Base-by-base conservation (phyloP, 768 basidiomycete species). In the Leccinum olivaceopallidum region DNA sequence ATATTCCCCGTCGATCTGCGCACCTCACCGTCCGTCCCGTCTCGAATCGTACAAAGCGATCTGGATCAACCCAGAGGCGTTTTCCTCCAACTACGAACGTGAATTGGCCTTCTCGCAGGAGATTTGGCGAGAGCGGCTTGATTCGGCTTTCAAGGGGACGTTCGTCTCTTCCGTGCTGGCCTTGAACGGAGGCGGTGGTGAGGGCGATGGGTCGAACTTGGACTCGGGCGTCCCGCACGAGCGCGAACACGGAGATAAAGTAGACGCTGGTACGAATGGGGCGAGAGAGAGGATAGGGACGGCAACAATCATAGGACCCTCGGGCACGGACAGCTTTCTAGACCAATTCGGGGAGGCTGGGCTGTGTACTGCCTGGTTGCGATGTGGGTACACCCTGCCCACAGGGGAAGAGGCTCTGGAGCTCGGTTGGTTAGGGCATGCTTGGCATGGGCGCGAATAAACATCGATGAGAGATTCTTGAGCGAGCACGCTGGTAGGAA, bases 341-440 rank as follows among this genome's bases (percentile, higher is more conserved):
- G 63, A 37, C 13, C 63, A 64, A 3, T 53, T 74, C 55, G 34
- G 55, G 47, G 60, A 62, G 24, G 65, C 60, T 0, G 66, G 66
- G 0, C 22, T 68, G 55, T 60, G 12, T 69, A 75, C 16, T 58
- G 56, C 14, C 24, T 73, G 13, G 69, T 5, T 47, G 65, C 44
- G n/a, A 65, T 71, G 68, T 73, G 70, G 73, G 68, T 71, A 5
- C 65, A 66, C 32, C 73, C 65, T 18, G 63, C 64, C 2, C 71
- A 73, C 32, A 62, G 71, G 16, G 63, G 65, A n/a, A 70, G 59
- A 47, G 65, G 66, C 14, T 16, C 73, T 14, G 71, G 61, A 6
- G 12, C 28, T 2, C n/a, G 44, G 16, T 20, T 75, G 22, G 58
- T 66, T 12, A 53, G 49, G 20, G 63, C 58, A 10, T 69, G 64